phyloP scores from a whole-genome alignment of 108 stramenopile species.

The Stephanodiscus minutulus region DNA sequence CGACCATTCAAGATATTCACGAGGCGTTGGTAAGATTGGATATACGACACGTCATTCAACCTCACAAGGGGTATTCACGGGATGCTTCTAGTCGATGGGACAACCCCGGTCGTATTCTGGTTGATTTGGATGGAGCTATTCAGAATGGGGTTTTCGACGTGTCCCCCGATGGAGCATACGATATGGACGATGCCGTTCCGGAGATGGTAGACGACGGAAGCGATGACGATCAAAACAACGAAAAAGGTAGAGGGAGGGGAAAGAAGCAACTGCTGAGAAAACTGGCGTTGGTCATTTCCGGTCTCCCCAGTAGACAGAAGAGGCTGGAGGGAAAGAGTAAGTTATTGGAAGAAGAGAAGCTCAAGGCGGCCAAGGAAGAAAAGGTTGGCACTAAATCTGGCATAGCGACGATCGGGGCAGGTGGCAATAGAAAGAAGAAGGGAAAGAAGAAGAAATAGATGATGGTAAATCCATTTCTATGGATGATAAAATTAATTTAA shows the following conservation, averaged over 20 bases:
- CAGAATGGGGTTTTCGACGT: slow-evolving; percentile 31
- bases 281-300: slow-evolving; percentile 54
- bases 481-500: not conserved
- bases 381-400: slow-evolving; percentile 13
- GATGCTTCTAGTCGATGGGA: slow-evolving; percentile 76
- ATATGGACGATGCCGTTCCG: slow-evolving; percentile 49
- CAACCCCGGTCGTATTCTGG: slow-evolving; percentile 73
- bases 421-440: slow-evolving; percentile 38
- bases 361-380: slow-evolving; percentile 11
- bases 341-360: slow-evolving; percentile 22
- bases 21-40: slow-evolving; percentile 67
- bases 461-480: too few species aligned
- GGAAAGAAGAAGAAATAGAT: slow-evolving; percentile 50
- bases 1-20: slow-evolving; percentile 72
- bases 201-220: slow-evolving; percentile 31
- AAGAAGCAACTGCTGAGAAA: slow-evolving; percentile 59
- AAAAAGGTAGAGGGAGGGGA: slow-evolving; percentile 3
- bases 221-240: slow-evolving; percentile 1
- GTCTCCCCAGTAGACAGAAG: slow-evolving; percentile 56
- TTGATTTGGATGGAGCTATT: slow-evolving; percentile 43
- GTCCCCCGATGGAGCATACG: slow-evolving; percentile 32
- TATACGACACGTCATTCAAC: slow-evolving; percentile 85
- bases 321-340: slow-evolving; percentile 40
- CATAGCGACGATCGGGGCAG: not conserved
- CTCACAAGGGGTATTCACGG: slow-evolving; percentile 83